Percentiles rank a stretch among this genome's conserved stretches.
phyloP scores from a whole-genome alignment of 2,329 filamentous ascomycete species.

The Alternaria incomplexa region DNA sequence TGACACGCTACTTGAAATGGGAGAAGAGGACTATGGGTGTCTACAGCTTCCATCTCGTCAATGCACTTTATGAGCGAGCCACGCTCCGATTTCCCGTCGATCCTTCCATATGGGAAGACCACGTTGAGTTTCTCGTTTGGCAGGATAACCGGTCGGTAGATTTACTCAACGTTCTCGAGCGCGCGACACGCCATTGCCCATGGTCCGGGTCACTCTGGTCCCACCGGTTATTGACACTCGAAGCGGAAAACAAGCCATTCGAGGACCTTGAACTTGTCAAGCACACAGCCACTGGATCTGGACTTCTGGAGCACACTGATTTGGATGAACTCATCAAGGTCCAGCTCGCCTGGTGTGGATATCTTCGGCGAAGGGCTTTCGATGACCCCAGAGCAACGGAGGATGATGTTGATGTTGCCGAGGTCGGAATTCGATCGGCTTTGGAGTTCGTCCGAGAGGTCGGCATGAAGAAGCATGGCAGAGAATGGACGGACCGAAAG shows the following conservation, averaged over 20 bases:
- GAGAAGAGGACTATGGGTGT: slow-evolving; percentile 69
- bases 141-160: slow-evolving; percentile 53
- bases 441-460: slow-evolving; percentile 82
- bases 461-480: slow-evolving; percentile 77
- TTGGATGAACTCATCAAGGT: slow-evolving; percentile 90
- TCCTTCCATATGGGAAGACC: slow-evolving; percentile 81
- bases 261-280: slow-evolving; percentile 87
- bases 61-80: slow-evolving; percentile 77
- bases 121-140: slow-evolving; percentile 73
- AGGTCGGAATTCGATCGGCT: slow-evolving; percentile 84
- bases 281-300: slow-evolving; percentile 85
- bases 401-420: slow-evolving; percentile 80
- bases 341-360: slow-evolving; percentile 93
- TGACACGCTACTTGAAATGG: slow-evolving; percentile 80
- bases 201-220: slow-evolving; percentile 94
- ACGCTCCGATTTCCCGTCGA: slow-evolving; percentile 75
- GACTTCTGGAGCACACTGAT: slow-evolving; percentile 82
- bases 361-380: slow-evolving; percentile 85
- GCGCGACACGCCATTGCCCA: slow-evolving; percentile 88
- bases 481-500: slow-evolving; percentile 79
- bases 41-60: slow-evolving; percentile 61
- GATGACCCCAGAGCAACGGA: slow-evolving; percentile 73
- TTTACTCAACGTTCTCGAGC: slow-evolving; percentile 74
- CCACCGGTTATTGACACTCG: slow-evolving; percentile 82
- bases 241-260: slow-evolving; percentile 77